phyloP scores from a whole-genome alignment of 805 yeast species.

The Candida wancherniae region DNA sequence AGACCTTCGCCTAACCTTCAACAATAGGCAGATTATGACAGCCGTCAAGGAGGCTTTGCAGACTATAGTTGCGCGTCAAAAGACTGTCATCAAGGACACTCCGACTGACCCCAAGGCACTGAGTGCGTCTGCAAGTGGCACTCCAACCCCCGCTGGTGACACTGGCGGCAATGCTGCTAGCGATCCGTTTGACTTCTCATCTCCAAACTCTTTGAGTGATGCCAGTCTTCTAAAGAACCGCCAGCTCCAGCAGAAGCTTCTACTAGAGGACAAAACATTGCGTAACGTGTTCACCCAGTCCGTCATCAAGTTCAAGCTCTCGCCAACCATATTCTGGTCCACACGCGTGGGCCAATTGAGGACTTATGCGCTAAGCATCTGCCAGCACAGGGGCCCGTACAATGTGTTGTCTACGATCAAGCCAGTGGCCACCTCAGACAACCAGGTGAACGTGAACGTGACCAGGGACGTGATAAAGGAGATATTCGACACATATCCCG shows the following conservation, averaged over 20 bases:
- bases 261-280: constrained; percentile 63
- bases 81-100: constrained; percentile 45
- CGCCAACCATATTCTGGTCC: constrained; percentile 83
- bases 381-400: constrained; percentile 89
- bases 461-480: constrained; percentile 87
- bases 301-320: constrained; percentile 70
- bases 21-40: constrained; percentile 71
- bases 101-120: constrained; percentile 6
- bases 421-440: constrained; percentile 89
- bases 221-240: constrained; percentile 60
- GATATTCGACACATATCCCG: constrained; percentile 88
- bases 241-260: constrained; percentile 71
- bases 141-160: constrained; percentile 23
- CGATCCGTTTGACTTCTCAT: constrained; percentile 18
- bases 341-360: constrained; percentile 74
- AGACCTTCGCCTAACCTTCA: constrained; percentile 52
- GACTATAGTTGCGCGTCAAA: constrained; percentile 62
- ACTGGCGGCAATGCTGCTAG: constrained; percentile 5
- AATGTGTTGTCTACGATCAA: constrained; percentile 90
- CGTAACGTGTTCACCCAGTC: constrained; percentile 81
- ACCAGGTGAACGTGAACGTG: constrained; percentile 87
- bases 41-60: constrained; percentile 63
- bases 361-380: constrained; percentile 77
- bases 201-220: constrained; percentile 30
- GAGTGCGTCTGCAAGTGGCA: constrained; percentile 3